These are phyloP conservation scores for Torulaspora delbrueckii DNA, from an alignment of 805 yeast genomes.

Conservation along the genomic window DNA sequence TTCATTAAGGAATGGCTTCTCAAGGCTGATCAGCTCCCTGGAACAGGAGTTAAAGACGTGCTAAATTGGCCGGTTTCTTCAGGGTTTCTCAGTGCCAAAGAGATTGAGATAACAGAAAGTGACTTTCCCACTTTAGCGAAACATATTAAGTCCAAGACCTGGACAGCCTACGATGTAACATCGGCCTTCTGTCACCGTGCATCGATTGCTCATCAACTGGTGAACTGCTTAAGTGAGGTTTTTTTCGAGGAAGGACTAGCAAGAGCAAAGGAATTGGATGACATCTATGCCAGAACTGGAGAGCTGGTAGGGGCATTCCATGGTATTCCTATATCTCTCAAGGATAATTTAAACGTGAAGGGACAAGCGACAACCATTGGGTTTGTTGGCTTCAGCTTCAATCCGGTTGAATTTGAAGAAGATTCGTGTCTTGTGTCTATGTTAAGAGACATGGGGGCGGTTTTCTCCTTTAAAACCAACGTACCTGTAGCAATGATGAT, in stretches of 20 bases:
- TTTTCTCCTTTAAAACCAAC: constrained; percentile 58
- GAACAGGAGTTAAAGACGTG: constrained; percentile 36
- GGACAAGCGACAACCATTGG: constrained; percentile 56
- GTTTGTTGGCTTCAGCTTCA: constrained; percentile 46
- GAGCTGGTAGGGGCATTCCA: constrained; percentile 59
- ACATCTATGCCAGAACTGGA: constrained; percentile 44
- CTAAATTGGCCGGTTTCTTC: constrained; percentile 36
- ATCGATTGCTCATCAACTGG: constrained; percentile 52
- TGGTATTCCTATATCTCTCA: constrained; percentile 63
- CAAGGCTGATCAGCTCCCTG: constrained; percentile 35
- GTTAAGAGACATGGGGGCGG: constrained; percentile 51
- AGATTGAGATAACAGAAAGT: constrained; percentile 40
- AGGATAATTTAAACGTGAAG: constrained; percentile 55
- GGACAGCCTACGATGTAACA: constrained; percentile 44
- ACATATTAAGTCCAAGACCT: constrained; percentile 33
- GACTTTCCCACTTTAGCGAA: constrained; percentile 29
- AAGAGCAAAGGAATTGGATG: constrained; percentile 55
- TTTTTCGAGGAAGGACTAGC: constrained; percentile 56
- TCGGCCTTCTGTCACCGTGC: constrained; percentile 57
- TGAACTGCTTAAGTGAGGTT: constrained; percentile 40
- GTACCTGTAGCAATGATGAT: constrained; percentile 70
- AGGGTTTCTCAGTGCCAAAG: constrained; percentile 35
- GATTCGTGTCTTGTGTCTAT: constrained; percentile 45
- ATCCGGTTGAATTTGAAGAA: constrained; percentile 40
- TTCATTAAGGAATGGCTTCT: constrained; percentile 46